These are phyloP conservation scores for Tolypocladium sp. DNA, from an alignment of 2,329 filamentous ascomycete species.

Conservation along the genomic window DNA sequence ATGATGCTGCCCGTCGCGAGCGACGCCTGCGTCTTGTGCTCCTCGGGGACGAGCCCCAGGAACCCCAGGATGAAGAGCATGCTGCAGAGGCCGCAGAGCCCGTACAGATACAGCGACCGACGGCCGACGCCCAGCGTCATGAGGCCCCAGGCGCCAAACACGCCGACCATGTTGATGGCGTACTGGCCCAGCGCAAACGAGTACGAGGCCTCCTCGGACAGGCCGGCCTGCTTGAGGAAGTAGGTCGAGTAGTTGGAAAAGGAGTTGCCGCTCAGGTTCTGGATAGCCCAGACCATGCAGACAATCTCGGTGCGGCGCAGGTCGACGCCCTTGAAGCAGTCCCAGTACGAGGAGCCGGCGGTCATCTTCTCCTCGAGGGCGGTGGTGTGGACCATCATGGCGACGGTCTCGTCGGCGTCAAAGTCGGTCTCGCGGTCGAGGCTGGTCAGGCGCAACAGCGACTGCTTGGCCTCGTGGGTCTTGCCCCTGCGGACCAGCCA, in stretches of 20 bases:
- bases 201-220: constrained; percentile 42
- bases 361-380: constrained; percentile 71
- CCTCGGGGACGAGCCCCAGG: constrained; percentile 60
- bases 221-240: constrained; percentile 51
- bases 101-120: constrained; percentile 65
- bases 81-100: constrained; percentile 60
- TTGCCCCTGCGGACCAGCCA: constrained; percentile 64
- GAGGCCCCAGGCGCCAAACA: constrained; percentile 72
- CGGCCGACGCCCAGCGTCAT: constrained; percentile 70
- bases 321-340: constrained; percentile 77
- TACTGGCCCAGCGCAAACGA: constrained; percentile 56
- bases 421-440: constrained; percentile 58
- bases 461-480: constrained; percentile 55
- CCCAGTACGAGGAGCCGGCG: constrained; percentile 62
- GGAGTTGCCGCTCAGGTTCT: constrained; percentile 54
- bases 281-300: constrained; percentile 55
- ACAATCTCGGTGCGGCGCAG: constrained; percentile 67
- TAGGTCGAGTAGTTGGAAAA: constrained; percentile 59
- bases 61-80: constrained; percentile 84
- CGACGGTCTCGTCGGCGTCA: constrained; percentile 73
- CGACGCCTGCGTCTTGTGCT: constrained; percentile 50
- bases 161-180: constrained; percentile 68
- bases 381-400: constrained; percentile 89
- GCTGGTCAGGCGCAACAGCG: constrained; percentile 58
- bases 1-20: constrained; percentile 80